These are phyloP conservation scores for Coleophoma cylindrospora DNA, from an alignment of 2,329 filamentous ascomycete species.

Conservation along the genomic window DNA sequence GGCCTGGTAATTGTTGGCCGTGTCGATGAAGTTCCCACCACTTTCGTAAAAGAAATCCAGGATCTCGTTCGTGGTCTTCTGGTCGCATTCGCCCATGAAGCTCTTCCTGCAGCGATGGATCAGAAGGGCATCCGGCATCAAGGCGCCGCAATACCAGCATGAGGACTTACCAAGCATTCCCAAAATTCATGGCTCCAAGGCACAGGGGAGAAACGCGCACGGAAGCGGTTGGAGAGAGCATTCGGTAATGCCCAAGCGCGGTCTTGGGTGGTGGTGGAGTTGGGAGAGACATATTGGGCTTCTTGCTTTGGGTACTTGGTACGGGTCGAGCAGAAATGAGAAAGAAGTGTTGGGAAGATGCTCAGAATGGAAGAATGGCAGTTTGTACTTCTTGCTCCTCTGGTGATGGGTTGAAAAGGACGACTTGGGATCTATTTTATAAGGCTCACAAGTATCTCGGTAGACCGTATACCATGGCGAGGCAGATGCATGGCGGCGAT, in stretches of 20 bases:
- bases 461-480: no score
- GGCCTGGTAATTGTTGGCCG: constrained; percentile 59
- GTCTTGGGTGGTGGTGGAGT: constrained; percentile 39
- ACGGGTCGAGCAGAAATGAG: no score
- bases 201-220: constrained; percentile 64
- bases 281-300: no score
- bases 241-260: constrained; percentile 57
- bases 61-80: constrained; percentile 49
- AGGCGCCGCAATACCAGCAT: neutral
- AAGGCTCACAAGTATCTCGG: no score
- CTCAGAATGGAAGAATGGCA: no score
- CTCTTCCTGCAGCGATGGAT: constrained; percentile 33
- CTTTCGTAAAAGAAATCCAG: constrained; percentile 50
- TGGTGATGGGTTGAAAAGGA: no score
- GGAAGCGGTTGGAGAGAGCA: constrained; percentile 60
- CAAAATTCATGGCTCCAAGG: constrained; percentile 63
- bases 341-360: no score
- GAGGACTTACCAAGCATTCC: constrained; percentile 40
- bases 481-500: no score
- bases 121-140: neutral
- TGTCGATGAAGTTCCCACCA: constrained; percentile 68
- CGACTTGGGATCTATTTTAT: no score
- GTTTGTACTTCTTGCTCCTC: no score
- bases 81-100: constrained; percentile 60
- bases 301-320: no score